Evolutionary conservation across 306 rosid species (phyloP), one percentile per base, ranked within the genome.

Genomic region (Fagus sylvatica): DNA sequence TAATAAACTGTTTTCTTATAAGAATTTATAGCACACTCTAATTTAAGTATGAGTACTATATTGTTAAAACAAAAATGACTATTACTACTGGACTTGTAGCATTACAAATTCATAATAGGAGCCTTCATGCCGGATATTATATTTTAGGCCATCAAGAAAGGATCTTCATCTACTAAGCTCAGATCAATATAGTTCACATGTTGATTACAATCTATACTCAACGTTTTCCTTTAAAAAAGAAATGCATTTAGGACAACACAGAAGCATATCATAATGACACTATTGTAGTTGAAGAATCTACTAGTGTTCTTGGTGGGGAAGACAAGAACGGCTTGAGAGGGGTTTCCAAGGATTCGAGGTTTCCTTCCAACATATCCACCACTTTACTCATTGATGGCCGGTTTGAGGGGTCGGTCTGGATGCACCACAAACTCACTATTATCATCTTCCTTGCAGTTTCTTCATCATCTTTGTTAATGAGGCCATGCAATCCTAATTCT

Each of bases 321-420:
- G 28, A 22, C 28, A 22, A 22, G 28, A 22, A 22, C 28, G 28
- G 28, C 28, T 22, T 22, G 28, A 22, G 28, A 22, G 28, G 28
- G 28, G 28, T 22, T 22, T 22, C 0, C 28, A 81, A 79, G 32
- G 53, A 46, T 0, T 70, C 75, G 1, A 53, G 36, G 33, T 46
- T 84, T 0, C 83, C 86, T 73, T 84, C 88, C 19, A 87, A 53
- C 85, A 87, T 79, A 5, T 87, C 81, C 1, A 82, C 65, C 7
- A 82, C 88, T 71, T 16, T 10, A 32, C 5, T 62, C 48, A 84
- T 84, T 0, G 80, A 0, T 6, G 88, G 85, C 6, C 86, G 22
- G 0, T 55, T 11, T 30, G 79, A 74, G 13, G 79, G 78, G 17
- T 71, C 42, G 2, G 73, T 74, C 9, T 82, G 85, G 10, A 87